Percentiles rank a stretch among this genome's conserved stretches.
Conservation (phyloP, 257 asterid species). For the Fraxinus quadrangulata region DNA sequence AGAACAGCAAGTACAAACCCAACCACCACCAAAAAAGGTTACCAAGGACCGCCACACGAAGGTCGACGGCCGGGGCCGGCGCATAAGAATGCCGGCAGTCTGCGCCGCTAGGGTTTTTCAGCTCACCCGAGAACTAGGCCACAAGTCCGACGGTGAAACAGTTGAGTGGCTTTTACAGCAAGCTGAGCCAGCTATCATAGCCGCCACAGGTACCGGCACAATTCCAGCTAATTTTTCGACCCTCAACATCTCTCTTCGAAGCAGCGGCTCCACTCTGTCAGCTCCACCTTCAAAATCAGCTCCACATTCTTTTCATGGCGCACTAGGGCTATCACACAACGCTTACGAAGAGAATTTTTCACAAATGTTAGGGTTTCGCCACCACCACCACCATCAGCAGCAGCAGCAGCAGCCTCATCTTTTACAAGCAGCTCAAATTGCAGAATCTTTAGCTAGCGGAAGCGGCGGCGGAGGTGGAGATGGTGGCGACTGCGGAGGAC, state of each 20-base stretch:
- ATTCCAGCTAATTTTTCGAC: slow-evolving; percentile 72
- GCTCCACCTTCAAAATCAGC: slow-evolving; percentile 72
- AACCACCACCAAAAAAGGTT: background rate
- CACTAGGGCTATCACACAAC: slow-evolving; percentile 51
- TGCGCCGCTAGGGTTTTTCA: background rate
- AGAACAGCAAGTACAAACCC: background rate
- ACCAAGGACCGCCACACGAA: background rate
- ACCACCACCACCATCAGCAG: background rate
- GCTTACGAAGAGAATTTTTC: slow-evolving; percentile 59
- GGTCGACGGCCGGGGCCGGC: background rate
- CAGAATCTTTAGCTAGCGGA: slow-evolving; percentile 37
- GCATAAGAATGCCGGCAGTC: background rate
- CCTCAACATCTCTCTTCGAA: slow-evolving; percentile 61
- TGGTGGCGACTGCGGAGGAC: slow-evolving; percentile 28
- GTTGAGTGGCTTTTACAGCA: slow-evolving; percentile 62
- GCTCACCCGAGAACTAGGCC: background rate
- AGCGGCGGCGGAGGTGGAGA: slow-evolving; percentile 31
- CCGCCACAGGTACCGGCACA: slow-evolving; percentile 88
- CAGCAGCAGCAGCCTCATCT: slow-evolving; percentile 40
- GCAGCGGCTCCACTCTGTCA: slow-evolving; percentile 64
- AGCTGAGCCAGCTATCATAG: slow-evolving; percentile 79
- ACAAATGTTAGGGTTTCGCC: slow-evolving; percentile 72
- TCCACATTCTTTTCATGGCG: slow-evolving; percentile 61
- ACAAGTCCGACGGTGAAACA: background rate
- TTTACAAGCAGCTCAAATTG: slow-evolving; percentile 42